Percentiles rank a stretch among this genome's conserved stretches.
These are phyloP conservation scores for Blastomyces percursus DNA, from an alignment of 2,329 filamentous ascomycete genomes.

Conservation along the genomic window DNA sequence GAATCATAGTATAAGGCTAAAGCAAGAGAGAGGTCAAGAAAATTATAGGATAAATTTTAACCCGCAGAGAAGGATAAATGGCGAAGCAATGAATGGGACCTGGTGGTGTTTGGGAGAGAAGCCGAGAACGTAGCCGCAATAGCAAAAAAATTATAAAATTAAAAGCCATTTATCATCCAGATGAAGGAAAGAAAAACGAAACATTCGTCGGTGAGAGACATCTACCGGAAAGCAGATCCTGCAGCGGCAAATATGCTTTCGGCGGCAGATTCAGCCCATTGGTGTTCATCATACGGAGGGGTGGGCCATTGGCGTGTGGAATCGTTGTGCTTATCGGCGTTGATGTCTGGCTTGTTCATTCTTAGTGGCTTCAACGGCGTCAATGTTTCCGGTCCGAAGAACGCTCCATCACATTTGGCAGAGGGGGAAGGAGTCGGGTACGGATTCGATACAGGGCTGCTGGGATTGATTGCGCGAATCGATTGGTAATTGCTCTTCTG, in stretches of 20 bases:
- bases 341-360: constrained; percentile 45
- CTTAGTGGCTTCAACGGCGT: constrained; percentile 55
- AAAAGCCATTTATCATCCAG: not conserved
- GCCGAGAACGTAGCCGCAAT: not conserved
- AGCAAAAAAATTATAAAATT: not conserved
- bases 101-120: not conserved
- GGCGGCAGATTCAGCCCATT: constrained; percentile 76
- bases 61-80: not conserved
- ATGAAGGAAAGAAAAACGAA: constrained; percentile 4
- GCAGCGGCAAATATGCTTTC: constrained; percentile 70
- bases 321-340: constrained; percentile 39
- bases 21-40: not conserved
- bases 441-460: constrained; percentile 33
- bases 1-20: not conserved
- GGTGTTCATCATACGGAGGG: constrained; percentile 84
- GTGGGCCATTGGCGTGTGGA: constrained; percentile 75
- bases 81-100: not conserved
- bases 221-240: constrained; percentile 36
- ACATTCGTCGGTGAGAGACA: not conserved
- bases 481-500: constrained; percentile 12
- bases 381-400: constrained; percentile 51
- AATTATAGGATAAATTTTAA: not conserved
- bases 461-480: constrained; percentile 14
- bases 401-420: constrained; percentile 65
- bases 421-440: constrained; percentile 68